These are phyloP conservation scores for Aspergillus nidulans DNA, from an alignment of 495 filamentous ascomycete species.

Conservation along the genomic window DNA sequence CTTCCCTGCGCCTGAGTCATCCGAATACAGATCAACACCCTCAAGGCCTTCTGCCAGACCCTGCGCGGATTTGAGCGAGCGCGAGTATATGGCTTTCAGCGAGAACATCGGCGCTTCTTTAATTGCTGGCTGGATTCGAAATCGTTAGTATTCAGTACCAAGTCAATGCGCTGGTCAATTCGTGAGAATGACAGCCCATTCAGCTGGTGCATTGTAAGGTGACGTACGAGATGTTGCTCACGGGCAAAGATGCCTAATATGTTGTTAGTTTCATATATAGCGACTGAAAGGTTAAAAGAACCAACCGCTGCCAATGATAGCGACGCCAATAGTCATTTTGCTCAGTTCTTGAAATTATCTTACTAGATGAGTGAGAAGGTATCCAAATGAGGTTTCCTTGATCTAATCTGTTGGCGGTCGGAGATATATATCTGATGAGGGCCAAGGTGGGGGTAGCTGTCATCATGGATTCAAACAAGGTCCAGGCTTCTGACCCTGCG, in stretches of 20 bases:
- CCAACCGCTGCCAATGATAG: conserved; percentile 64
- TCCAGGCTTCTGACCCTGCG: too few relatives aligned
- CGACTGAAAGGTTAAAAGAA: conserved; percentile 14
- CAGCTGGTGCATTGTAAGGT: background rate
- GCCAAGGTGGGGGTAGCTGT: background rate
- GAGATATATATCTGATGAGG: background rate
- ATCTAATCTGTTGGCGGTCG: background rate
- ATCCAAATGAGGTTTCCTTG: too few relatives aligned
- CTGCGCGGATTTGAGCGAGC: conserved; percentile 51
- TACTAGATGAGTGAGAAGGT: background rate
- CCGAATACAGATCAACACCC: conserved; percentile 53
- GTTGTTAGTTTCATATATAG: conserved; percentile 1
- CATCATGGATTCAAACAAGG: background rate
- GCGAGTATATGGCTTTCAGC: conserved; percentile 60
- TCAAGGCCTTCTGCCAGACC: conserved; percentile 31
- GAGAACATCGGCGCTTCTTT: conserved; percentile 38
- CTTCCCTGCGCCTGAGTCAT: conserved; percentile 52
- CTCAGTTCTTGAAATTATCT: background rate
- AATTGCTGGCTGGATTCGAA: conserved; percentile 44
- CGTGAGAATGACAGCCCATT: background rate
- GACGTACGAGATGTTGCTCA: conserved; percentile 39
- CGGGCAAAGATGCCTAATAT: conserved; percentile 45
- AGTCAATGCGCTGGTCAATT: background rate
- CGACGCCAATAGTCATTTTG: conserved; percentile 49
- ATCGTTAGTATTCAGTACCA: background rate